phyloP scores from a whole-genome alignment of 2,329 filamentous ascomycete genomes.

The Trichoderma cornu-damae region DNA sequence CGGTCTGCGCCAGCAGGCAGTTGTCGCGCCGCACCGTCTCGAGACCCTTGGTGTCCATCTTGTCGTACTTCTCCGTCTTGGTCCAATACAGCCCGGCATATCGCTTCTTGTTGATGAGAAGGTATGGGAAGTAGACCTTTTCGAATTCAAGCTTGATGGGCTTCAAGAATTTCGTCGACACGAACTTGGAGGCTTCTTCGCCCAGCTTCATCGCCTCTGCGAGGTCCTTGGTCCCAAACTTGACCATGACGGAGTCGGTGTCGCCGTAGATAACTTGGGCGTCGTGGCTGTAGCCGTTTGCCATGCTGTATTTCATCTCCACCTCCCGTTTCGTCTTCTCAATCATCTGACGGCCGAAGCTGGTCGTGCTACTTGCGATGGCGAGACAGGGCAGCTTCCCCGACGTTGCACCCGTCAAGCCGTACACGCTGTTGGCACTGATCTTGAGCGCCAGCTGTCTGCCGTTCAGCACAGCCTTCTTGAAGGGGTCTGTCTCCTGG shows the following conservation, averaged over 20 bases:
- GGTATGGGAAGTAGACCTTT: conserved; percentile 96
- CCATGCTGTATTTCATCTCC: conserved; percentile 80
- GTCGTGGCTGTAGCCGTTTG: conserved; percentile 90
- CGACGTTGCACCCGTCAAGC: conserved; percentile 90
- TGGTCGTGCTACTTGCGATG: conserved; percentile 94
- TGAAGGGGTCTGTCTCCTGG: conserved; percentile 88
- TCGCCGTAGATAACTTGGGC: conserved; percentile 98
- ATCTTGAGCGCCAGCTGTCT: conserved; percentile 93
- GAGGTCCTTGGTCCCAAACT: conserved; percentile 86
- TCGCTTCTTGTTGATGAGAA: conserved; percentile 99
- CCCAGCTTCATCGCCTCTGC: conserved; percentile 89
- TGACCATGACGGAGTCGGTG: conserved; percentile 99
- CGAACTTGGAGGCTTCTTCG: conserved; percentile 82
- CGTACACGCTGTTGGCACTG: conserved; percentile 96
- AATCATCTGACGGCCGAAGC: conserved; percentile 98
- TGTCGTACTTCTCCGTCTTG: conserved; percentile 88
- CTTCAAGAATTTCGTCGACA: conserved; percentile 88
- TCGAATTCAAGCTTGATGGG: conserved; percentile 99
- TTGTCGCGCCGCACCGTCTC: conserved; percentile 97
- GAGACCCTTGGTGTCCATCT: conserved; percentile 99
- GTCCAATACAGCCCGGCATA: conserved; percentile 99
- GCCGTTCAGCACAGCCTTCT: conserved; percentile 95
- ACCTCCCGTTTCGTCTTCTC: conserved; percentile 97
- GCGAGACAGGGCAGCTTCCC: conserved; percentile 92
- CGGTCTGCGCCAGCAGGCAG: conserved; percentile 88